These are phyloP conservation scores for Porcisia deanei DNA, from an alignment of 208 protist genomes.

Conservation along the genomic window DNA sequence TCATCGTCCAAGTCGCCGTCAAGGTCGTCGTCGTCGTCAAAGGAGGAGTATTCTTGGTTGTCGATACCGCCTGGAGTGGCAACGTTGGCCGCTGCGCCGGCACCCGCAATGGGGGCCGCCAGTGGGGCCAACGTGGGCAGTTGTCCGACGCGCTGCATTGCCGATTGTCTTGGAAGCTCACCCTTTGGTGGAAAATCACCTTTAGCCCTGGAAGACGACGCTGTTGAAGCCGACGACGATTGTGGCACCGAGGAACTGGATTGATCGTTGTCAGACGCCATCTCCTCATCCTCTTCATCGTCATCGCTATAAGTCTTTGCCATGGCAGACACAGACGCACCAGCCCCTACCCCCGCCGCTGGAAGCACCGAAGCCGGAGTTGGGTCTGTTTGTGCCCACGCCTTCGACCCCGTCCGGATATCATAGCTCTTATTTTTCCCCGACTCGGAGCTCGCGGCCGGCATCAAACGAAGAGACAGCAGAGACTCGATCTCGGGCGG, in stretches of 20 bases:
- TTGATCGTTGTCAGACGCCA: not conserved
- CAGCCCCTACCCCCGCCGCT: not conserved
- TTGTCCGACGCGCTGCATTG: not conserved
- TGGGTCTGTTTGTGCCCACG: constrained; percentile 40
- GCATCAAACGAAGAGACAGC: constrained; percentile 60
- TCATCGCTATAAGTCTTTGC: not conserved
- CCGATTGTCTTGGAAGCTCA: constrained; percentile 8
- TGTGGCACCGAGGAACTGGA: not conserved
- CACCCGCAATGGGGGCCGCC: not conserved
- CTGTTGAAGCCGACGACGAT: not conserved
- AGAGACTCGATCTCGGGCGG: constrained; percentile 81
- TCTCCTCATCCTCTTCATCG: constrained; percentile 1
- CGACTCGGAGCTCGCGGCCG: constrained; percentile 83
- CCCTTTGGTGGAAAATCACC: not conserved
- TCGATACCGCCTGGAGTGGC: constrained; percentile 36
- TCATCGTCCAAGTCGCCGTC: constrained; percentile 54
- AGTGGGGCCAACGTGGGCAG: not conserved
- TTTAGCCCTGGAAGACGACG: not conserved
- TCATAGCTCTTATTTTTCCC: constrained; percentile 88
- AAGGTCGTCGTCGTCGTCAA: constrained; percentile 57
- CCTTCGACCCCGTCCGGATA: constrained; percentile 75
- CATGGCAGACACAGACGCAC: not conserved
- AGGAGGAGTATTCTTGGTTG: constrained; percentile 81
- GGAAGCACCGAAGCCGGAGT: constrained; percentile 9
- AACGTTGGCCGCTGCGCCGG: constrained; percentile 13